These are phyloP conservation scores for Polytolypa hystricis DNA, from an alignment of 2,329 filamentous ascomycete genomes.

Conservation along the genomic window DNA sequence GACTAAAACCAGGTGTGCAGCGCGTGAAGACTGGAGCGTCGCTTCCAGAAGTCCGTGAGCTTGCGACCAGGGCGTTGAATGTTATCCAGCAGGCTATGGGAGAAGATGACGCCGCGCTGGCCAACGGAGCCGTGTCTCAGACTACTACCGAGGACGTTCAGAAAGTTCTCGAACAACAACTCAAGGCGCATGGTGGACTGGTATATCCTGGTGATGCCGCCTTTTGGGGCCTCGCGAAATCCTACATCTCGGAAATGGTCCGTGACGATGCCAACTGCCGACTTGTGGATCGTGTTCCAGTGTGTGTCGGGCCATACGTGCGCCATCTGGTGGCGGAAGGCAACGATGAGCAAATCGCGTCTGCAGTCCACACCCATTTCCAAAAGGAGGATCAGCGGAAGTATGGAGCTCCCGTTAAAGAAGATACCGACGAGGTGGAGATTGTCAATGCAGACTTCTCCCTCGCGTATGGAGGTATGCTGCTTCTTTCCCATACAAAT, in stretches of 20 bases:
- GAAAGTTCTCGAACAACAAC: conserved; percentile 61
- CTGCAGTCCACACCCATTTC: conserved; percentile 66
- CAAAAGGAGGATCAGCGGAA: conserved; percentile 77
- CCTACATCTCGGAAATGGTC: conserved; percentile 74
- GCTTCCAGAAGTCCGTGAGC: conserved; percentile 84
- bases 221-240: conserved; percentile 55
- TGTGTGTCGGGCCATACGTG: conserved; percentile 64
- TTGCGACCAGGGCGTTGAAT: conserved; percentile 67
- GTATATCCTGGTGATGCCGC: conserved; percentile 49
- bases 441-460: conserved; percentile 98
- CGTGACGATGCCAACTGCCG: conserved; percentile 80
- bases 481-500: conserved; percentile 91
- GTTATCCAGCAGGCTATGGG: conserved; percentile 94
- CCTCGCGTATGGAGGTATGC: conserved; percentile 93
- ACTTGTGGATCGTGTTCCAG: conserved; percentile 59
- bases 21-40: conserved; percentile 77
- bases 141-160: conserved; percentile 62
- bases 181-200: conserved; percentile 58
- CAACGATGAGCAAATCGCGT: conserved; percentile 54
- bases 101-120: conserved; percentile 51
- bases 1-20: conserved; percentile 88
- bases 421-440: conserved; percentile 84
- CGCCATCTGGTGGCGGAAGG: conserved; percentile 54
- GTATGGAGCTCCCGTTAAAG: conserved; percentile 71
- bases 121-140: conserved; percentile 48